Evolutionary conservation across 2,329 filamentous ascomycete species (phyloP).

Genomic region (Aspergillus persii): DNA sequence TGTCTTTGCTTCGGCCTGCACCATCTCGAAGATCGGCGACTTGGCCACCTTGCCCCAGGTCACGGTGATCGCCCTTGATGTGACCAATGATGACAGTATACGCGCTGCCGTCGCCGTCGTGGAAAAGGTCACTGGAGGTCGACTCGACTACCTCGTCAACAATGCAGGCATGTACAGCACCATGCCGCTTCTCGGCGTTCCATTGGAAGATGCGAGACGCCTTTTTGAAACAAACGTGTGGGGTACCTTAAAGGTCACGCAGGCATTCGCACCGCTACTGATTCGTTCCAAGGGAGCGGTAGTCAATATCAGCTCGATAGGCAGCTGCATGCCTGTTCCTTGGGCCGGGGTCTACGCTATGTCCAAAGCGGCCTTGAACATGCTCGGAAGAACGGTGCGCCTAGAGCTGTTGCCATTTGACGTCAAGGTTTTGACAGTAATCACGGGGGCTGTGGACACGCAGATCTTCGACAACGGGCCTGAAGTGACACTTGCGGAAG

Average conservation of each 20-base stretch:
- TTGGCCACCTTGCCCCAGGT: too few species aligned
- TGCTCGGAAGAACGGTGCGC: not conserved
- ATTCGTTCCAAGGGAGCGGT: constrained; percentile 6
- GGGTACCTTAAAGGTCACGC: constrained; percentile 31
- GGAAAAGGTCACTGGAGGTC: too few species aligned
- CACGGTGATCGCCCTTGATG: too few species aligned
- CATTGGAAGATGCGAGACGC: constrained; percentile 29
- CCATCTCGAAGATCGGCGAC: too few species aligned
- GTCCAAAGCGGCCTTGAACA: not conserved
- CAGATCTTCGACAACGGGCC: too few species aligned
- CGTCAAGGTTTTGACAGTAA: too few species aligned
- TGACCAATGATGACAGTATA: too few species aligned
- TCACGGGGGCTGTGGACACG: too few species aligned
- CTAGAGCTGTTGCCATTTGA: too few species aligned
- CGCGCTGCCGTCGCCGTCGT: too few species aligned
- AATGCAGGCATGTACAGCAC: constrained; percentile 20
- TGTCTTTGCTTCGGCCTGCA: too few species aligned
- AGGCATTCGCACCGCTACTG: constrained; percentile 34
- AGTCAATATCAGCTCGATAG: not conserved
- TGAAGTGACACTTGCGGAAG: too few species aligned
- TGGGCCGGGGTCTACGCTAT: not conserved
- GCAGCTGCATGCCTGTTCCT: not conserved
- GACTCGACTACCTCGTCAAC: constrained; percentile 12
- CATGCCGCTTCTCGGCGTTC: constrained; percentile 19
- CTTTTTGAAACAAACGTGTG: constrained; percentile 39